A percentile compares a stretch with the other conserved stretches of the same genome.
These are phyloP conservation scores for Miscanthus lutarioriparius DNA, from an alignment of 176 grass and related monocot genomes.

Conservation along the genomic window DNA sequence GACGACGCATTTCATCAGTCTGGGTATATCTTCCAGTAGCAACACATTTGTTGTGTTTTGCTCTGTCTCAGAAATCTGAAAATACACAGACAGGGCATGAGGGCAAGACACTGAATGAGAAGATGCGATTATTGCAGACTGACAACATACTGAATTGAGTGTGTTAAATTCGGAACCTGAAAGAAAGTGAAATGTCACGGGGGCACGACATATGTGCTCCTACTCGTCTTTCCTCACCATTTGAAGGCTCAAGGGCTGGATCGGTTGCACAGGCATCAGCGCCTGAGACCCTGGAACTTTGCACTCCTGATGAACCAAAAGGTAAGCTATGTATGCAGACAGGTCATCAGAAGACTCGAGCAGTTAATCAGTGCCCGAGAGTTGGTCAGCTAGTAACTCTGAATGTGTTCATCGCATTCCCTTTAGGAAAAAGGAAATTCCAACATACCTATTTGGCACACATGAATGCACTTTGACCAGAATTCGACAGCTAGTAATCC, in stretches of 20 bases:
- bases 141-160: background rate
- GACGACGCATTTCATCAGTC: background rate
- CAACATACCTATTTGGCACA: too few species aligned
- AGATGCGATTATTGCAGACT: background rate
- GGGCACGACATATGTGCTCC: background rate
- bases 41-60: background rate
- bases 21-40: background rate
- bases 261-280: background rate
- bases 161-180: conserved; percentile 14
- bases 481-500: too few species aligned
- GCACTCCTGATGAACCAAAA: conserved; percentile 25
- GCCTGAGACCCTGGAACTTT: background rate
- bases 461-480: too few species aligned
- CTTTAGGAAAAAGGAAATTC: too few species aligned
- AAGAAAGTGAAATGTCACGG: background rate
- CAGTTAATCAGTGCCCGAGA: background rate
- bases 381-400: conserved; percentile 5
- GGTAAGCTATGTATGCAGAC: conserved; percentile 29
- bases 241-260: background rate
- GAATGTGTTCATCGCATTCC: too few species aligned
- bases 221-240: background rate
- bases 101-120: background rate
- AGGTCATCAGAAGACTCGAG: background rate
- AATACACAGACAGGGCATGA: background rate
- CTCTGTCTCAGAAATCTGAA: background rate